Evolutionary conservation across 106 monocot species (phyloP), one percentile per base, ranked within the genome.

Genomic region (Dendrobium huoshanense): DNA sequence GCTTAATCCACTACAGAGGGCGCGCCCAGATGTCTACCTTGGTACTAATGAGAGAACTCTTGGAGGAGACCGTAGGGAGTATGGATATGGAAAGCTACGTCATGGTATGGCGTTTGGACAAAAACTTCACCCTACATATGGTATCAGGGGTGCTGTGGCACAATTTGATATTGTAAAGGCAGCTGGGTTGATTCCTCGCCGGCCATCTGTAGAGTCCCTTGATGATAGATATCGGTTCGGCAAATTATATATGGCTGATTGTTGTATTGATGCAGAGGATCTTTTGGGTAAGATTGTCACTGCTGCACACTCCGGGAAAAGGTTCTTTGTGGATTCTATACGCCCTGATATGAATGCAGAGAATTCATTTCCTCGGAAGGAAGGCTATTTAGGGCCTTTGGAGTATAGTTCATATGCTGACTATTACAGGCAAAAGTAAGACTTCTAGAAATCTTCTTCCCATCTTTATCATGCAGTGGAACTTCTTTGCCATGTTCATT

Each of bases 351-450:
- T 99, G 98, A 90, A 95, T 88, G 91, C 98, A 49, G 98, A 99
- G 80, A 93, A 91, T 86, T 91, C 95, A 73, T 99, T 99, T 77
- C 98, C 98, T 2, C 86, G 92, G 72, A 99, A 99, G 82, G 98
- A 99, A 80, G 98, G 98, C 55, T 99, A 99, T 80, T 89, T 99
- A 9, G 98, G 98, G 70, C 93, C 92, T 20, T 70, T 99, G 81
- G 98, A 99, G 82, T 99, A 99, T 77, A 90, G 94, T 56, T 99
- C 98, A 25, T 99, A 93, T 87, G 95, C 98, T 75, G 98, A 95
- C 86, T 99, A 99, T 81, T 99, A 99, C 83, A 89, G 80, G 82
- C 89, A 99, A 80, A 99, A 99, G 98, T 99, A 95, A 85, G 88
- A 20, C 61, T 79, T 48, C 41, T 33, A 37, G 31, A 70, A 37